These are phyloP conservation scores for Naumovozyma baii DNA, from an alignment of 805 yeast species.

Conservation along the genomic window DNA sequence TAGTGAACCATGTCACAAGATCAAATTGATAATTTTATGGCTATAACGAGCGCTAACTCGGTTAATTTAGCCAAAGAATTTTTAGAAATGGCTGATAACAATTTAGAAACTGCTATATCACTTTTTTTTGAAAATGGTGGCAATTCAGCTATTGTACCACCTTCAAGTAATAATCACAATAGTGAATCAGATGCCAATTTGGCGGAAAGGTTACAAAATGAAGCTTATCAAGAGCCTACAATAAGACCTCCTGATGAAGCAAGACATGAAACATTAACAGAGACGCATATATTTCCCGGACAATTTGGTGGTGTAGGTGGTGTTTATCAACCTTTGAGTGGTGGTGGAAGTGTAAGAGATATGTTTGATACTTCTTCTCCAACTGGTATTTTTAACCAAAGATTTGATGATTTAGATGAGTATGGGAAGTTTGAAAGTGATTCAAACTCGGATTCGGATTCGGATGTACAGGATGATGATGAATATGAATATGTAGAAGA, in stretches of 20 bases:
- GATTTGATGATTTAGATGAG: slow-evolving; percentile 14
- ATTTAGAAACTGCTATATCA: slow-evolving; percentile 76
- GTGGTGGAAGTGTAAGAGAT: slow-evolving; percentile 14
- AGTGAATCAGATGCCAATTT: slow-evolving; percentile 39
- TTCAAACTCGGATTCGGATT: slow-evolving; percentile 27
- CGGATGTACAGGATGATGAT: slow-evolving; percentile 33
- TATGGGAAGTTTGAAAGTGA: slow-evolving; percentile 13
- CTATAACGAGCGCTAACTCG: slow-evolving; percentile 71
- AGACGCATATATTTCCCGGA: slow-evolving; percentile 27
- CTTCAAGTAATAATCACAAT: slow-evolving; percentile 1
- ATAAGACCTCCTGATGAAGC: slow-evolving; percentile 76
- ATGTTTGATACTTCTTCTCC: slow-evolving; percentile 31
- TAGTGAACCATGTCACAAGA: slow-evolving; percentile 39
- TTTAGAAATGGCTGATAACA: slow-evolving; percentile 65
- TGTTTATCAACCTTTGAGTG: slow-evolving; percentile 18
- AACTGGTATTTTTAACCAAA: slow-evolving; percentile 32
- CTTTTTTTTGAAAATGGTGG: slow-evolving; percentile 66
- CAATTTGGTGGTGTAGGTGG: slow-evolving; percentile 35
- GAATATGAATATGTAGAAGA: slow-evolving; percentile 28
- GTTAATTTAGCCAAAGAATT: slow-evolving; percentile 62
- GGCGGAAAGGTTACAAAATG: slow-evolving; percentile 55
- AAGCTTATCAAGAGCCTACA: slow-evolving; percentile 41
- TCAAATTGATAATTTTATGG: slow-evolving; percentile 62
- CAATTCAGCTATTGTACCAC: slow-evolving; percentile 5
- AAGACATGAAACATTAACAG: slow-evolving; percentile 53